Conservation (phyloP, 441 rosid genomes). For the Croton setiger region DNA sequence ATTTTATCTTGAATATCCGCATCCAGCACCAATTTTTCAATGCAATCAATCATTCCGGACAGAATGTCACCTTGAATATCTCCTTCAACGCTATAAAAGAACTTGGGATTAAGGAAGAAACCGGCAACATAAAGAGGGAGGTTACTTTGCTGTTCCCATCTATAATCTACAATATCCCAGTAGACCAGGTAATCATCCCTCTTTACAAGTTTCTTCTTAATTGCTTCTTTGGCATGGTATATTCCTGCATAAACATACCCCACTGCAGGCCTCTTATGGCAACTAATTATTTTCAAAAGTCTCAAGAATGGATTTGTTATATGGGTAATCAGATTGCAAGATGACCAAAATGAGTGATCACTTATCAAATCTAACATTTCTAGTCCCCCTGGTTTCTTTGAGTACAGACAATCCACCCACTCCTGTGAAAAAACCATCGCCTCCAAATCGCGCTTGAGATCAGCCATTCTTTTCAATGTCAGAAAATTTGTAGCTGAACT, state of each 20-base stretch:
- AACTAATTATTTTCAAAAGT: slow-evolving; percentile 49
- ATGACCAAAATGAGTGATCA: slow-evolving; percentile 68
- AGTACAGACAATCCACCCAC: slow-evolving; percentile 65
- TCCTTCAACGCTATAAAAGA: slow-evolving; percentile 63
- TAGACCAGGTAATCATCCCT: slow-evolving; percentile 57
- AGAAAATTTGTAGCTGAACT: slow-evolving; percentile 56
- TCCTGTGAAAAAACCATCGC: slow-evolving; percentile 77
- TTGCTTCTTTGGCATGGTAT: slow-evolving; percentile 66
- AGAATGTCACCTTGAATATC: slow-evolving; percentile 54
- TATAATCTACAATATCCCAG: slow-evolving; percentile 73
- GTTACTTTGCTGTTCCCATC: slow-evolving; percentile 70
- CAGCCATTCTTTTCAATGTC: slow-evolving; percentile 46
- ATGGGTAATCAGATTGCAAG: slow-evolving; percentile 39
- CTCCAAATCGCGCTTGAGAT: slow-evolving; percentile 50
- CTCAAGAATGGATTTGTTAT: slow-evolving; percentile 60
- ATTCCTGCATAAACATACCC: slow-evolving; percentile 74
- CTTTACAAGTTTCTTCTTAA: slow-evolving; percentile 59
- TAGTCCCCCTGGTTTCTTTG: slow-evolving; percentile 64
- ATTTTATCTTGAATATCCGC: slow-evolving; percentile 54
- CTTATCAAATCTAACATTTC: slow-evolving; percentile 63
- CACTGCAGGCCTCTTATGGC: slow-evolving; percentile 72
- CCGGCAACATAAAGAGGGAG: slow-evolving; percentile 80
- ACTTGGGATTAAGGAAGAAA: slow-evolving; percentile 82
- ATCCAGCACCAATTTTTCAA: slow-evolving; percentile 72
- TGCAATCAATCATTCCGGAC: slow-evolving; percentile 69